A percentile compares a stretch with the other conserved stretches of the same genome.
Conservation (phyloP, 768 basidiomycete species). For the Strobilomyces echinocephalus region DNA sequence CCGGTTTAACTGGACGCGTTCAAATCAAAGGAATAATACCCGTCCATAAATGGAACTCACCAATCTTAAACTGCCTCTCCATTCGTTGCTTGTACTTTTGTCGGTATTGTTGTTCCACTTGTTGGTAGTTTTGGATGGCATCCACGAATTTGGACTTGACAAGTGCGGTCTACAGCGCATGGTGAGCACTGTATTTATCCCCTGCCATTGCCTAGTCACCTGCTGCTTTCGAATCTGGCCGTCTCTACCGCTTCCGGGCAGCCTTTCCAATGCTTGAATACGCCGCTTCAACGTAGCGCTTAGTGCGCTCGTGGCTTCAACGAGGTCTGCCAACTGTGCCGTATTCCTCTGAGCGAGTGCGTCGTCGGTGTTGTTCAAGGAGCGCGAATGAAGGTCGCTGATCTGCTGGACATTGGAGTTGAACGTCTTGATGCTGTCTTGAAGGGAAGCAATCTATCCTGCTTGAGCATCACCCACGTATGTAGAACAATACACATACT, state of each 20-base stretch:
- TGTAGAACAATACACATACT: constrained; percentile 36
- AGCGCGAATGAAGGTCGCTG: constrained; percentile 67
- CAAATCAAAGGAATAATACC: background rate
- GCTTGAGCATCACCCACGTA: background rate
- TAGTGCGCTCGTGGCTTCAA: constrained; percentile 66
- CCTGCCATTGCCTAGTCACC: constrained; percentile 33
- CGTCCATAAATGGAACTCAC: constrained; percentile 33
- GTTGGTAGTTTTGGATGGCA: constrained; percentile 80
- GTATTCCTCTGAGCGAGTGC: constrained; percentile 54
- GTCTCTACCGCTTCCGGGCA: constrained; percentile 59
- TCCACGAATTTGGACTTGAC: constrained; percentile 79
- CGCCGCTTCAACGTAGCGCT: constrained; percentile 66
- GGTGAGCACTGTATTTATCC: constrained; percentile 13
- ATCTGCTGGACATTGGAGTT: constrained; percentile 67
- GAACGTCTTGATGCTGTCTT: constrained; percentile 64
- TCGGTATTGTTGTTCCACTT: constrained; percentile 76
- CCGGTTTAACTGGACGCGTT: constrained; percentile 68
- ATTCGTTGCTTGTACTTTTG: constrained; percentile 75
- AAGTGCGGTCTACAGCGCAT: constrained; percentile 44
- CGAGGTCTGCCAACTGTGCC: constrained; percentile 61
- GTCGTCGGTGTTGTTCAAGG: constrained; percentile 75
- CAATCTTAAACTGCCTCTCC: constrained; percentile 85
- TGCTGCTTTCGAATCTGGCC: constrained; percentile 76
- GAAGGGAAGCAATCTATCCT: constrained; percentile 64
- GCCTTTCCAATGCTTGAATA: constrained; percentile 66